Evolutionary conservation across 257 asterid species (phyloP), one percentile per base, ranked within the genome.

Genomic region (Scutellaria galericulata): DNA sequence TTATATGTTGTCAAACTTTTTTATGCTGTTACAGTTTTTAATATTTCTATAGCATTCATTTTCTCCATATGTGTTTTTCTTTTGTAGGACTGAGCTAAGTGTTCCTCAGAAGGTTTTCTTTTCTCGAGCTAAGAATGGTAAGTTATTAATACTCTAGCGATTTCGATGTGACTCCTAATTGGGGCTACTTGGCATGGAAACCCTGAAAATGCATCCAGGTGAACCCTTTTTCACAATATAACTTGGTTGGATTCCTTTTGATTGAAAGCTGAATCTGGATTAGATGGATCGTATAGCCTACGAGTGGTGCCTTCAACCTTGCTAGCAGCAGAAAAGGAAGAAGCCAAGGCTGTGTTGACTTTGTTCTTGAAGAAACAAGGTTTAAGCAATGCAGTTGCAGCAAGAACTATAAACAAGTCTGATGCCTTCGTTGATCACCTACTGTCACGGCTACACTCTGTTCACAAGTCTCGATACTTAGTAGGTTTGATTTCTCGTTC

Each of bases 241-340:
- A 80, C 72, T 45, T 66, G 53, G 67, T 66, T 59, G 58, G 66
- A 27, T 77, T 68, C 71, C 66, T 75, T 80, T 69, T 71, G 66
- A 65, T 76, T 73, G 82, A 68, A 88, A 83, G 90, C 88, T 84
- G 92, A 85, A 75, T 83, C 89, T 24, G 84, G 86, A 61, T n/a
- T 80, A 74, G 94, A 91, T 63, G 97, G 97, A 75, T 80, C 96
- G 11, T 70, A 85, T 70, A 89, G 85, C 84, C 64, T 77, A 65
- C 79, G 95, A 77, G 75, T 85, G 64, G 85, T 94, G 54, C 72
- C 97, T 64, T 88, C 96, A 6, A 83, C 81, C 79, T 85, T 94
- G 82, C 75, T 94, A 80, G 92, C 89, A 64, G 95, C 97, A 12
- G 97, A 91, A 81, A 94, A 87, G 81, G 99, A 94, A 80, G 99